phyloP scores from a whole-genome alignment of 441 rosid species.

The Biscutella laevigata region DNA sequence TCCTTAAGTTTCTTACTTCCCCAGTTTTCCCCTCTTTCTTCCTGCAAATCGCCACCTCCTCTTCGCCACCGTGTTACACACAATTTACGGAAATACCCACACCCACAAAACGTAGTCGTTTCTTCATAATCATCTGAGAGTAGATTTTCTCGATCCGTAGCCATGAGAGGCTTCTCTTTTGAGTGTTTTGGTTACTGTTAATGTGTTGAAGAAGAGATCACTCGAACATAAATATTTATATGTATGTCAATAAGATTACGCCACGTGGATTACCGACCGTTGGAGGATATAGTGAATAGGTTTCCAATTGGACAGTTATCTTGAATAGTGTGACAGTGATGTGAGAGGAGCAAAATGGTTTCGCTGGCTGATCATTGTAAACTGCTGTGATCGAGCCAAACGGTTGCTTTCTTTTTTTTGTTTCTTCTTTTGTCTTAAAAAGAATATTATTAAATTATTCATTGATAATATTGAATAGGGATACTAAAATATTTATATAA shows the following conservation, averaged over 20 bases:
- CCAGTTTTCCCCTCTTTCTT: constrained; percentile 30
- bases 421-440: constrained; percentile 14
- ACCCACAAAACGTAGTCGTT: constrained; percentile 12
- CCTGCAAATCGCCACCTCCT: constrained; percentile 14
- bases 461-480: neutral
- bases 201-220: neutral
- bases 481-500: no score
- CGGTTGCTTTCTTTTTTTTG: constrained; percentile 12
- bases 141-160: constrained; percentile 18
- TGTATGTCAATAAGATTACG: neutral
- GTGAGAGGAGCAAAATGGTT: neutral
- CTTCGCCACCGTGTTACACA: constrained; percentile 17
- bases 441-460: neutral
- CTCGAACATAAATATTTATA: neutral
- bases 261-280: constrained; percentile 18
- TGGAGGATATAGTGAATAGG: neutral
- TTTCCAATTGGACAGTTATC: constrained; percentile 14
- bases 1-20: constrained; percentile 28
- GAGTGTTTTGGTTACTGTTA: neutral
- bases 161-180: neutral
- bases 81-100: constrained; percentile 34
- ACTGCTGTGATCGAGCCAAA: constrained; percentile 28
- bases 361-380: constrained; percentile 22
- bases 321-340: constrained; percentile 4
- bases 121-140: constrained; percentile 28